Evolutionary conservation across 176 grass and related monocot species (phyloP).

Genomic region (barley (Hordeum vulgare)): DNA sequence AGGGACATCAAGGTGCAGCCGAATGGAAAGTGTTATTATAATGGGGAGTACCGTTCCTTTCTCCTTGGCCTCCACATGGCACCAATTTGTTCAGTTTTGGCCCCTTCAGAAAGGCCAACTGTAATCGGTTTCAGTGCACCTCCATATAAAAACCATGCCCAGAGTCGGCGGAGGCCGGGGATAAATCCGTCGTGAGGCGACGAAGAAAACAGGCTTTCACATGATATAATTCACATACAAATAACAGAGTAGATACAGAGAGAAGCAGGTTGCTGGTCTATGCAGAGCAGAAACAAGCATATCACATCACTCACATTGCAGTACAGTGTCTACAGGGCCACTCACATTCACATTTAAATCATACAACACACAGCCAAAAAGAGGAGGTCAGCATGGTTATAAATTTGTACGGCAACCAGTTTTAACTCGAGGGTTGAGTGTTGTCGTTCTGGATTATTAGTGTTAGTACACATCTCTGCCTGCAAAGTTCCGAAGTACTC

Average conservation of each 20-base stretch:
- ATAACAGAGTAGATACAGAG: neutral
- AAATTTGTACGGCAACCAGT: neutral
- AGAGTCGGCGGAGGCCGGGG: neutral
- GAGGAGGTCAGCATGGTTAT: neutral
- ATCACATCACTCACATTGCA: neutral
- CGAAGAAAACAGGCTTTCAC: neutral
- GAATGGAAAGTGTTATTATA: neutral
- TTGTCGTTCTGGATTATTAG: neutral
- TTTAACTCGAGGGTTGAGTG: neutral
- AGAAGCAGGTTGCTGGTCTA: neutral
- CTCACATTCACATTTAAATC: neutral
- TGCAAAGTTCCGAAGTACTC: neutral
- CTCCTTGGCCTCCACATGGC: slow-evolving; percentile 46
- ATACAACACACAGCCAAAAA: neutral
- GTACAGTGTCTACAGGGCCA: neutral
- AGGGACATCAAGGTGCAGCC: slow-evolving; percentile 3
- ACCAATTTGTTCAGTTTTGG: neutral
- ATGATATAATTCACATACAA: too few relatives aligned
- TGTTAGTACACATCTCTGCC: neutral
- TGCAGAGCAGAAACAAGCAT: neutral
- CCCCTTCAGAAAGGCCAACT: neutral
- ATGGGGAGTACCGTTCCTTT: slow-evolving; percentile 1
- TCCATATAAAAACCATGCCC: neutral
- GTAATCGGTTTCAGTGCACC: neutral
- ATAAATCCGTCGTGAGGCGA: neutral